Percentiles rank a stretch among this genome's conserved stretches.
Evolutionary conservation across 805 yeast genomes (phyloP).

Genomic region (Debaryomyces castellii): DNA sequence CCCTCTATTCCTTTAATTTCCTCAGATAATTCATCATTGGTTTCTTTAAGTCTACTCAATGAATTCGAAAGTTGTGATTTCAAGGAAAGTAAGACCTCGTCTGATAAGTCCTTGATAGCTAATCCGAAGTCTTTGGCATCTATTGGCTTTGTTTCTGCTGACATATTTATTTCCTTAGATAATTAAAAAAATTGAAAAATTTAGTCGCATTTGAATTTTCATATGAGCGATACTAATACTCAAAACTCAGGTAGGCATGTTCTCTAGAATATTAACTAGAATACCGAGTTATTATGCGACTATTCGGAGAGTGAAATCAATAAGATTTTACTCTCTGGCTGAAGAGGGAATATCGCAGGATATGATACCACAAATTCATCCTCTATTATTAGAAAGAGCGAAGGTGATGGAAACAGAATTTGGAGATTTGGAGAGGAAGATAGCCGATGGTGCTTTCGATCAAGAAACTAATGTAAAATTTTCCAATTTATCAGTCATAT

Average conservation of each 20-base stretch:
- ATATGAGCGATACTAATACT: neutral
- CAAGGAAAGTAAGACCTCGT: conserved; percentile 24
- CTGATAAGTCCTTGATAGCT: conserved; percentile 55
- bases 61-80: conserved; percentile 33
- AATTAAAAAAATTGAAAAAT: neutral
- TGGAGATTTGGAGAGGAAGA: conserved; percentile 23
- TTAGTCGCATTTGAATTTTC: neutral
- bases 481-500: conserved; percentile 28
- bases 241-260: neutral
- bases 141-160: conserved; percentile 20
- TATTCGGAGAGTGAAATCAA: neutral
- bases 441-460: conserved; percentile 30
- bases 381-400: conserved; percentile 38
- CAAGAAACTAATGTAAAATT: conserved; percentile 32
- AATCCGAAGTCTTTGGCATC: conserved; percentile 42
- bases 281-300: neutral
- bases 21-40: conserved; percentile 48
- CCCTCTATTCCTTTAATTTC: conserved; percentile 30
- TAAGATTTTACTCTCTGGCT: neutral
- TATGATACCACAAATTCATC: conserved; percentile 33
- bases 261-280: neutral
- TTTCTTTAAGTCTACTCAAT: conserved; percentile 46
- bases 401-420: conserved; percentile 29
- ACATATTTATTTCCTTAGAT: conserved; percentile 2
- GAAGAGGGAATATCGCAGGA: neutral